Base-by-base conservation (phyloP, 345 rosid species). In the Gossypioides kirkii region DNA sequence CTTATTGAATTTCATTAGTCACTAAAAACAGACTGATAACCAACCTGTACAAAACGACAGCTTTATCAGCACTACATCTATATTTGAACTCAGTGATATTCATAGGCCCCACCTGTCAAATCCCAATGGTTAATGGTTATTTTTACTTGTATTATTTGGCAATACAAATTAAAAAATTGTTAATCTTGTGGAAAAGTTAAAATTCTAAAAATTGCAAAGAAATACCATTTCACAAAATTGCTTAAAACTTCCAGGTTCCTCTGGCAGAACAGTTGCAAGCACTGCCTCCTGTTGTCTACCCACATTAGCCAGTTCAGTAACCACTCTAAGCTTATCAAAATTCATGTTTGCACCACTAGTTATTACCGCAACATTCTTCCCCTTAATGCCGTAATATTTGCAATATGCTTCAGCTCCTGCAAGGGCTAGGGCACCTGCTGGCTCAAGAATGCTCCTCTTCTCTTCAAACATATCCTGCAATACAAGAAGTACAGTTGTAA, bases 341-440 rank as follows among this genome's bases (percentile, higher is more conserved):
- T 92, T 89, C 97, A 92, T 95, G 85, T 95, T 92, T 67, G 98
- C 99, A 18, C 99, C 99, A 75, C 97, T 91, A 14, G 98, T 86
- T 80, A 95, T 84, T 41, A 92, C 98, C 38, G 93, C 97, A 59
- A 95, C 80, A 79, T 88, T 86, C 80, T 78, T 84, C 62, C 90
- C 93, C 77, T 83, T 82, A 6, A 95, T 74, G 20, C 91, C 86
- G 77, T 93, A 91, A 66, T 93, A 95, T 76, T 87, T 91, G 83
- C 98, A 95, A 75, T 95, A 95, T 74, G 98, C 97, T 86, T 95
- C 97, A 38, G 97, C 97, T 64, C 98, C 99, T 55, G 99, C 99
- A 77, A 95, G 89, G 13, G 99, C 86, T 71, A 95, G 94, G 32
- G 99, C 99, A 28, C 99, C 99, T 25, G 99, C 99, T 77, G 99